phyloP scores from a whole-genome alignment of 768 basidiomycete species.

The Suillus tomentosus region DNA sequence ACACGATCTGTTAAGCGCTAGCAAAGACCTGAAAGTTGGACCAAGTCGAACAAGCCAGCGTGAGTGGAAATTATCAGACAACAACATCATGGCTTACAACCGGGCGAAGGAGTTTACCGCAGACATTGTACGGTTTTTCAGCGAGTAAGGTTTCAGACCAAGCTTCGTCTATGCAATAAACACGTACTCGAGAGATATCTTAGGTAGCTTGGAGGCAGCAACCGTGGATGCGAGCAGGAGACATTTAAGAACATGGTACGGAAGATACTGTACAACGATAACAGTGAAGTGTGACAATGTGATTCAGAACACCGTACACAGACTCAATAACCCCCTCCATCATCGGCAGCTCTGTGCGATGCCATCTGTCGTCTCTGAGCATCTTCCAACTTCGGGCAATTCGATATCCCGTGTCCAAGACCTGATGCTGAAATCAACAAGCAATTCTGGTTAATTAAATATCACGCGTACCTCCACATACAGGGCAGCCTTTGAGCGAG shows the following conservation, averaged over 20 bases:
- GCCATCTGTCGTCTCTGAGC: slow-evolving; percentile 89
- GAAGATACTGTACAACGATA: background rate
- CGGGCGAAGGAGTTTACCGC: background rate
- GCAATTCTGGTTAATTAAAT: background rate
- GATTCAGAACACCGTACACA: background rate
- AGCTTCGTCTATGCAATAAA: background rate
- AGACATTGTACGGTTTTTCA: background rate
- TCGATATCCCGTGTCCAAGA: slow-evolving; percentile 90
- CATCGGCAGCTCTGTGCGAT: slow-evolving; percentile 71
- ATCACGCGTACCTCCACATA: slow-evolving; percentile 81
- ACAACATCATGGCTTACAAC: background rate
- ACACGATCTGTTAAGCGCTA: background rate
- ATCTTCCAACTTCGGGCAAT: slow-evolving; percentile 97
- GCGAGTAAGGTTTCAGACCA: background rate
- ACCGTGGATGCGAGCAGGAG: background rate
- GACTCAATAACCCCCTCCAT: slow-evolving; percentile 50
- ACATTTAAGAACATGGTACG: background rate
- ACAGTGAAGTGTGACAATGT: background rate
- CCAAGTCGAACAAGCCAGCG: background rate
- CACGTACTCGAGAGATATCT: background rate
- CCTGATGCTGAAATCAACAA: slow-evolving; percentile 42
- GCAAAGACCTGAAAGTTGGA: background rate
- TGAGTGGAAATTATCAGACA: background rate
- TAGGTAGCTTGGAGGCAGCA: background rate
- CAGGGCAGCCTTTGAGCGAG: slow-evolving; percentile 84